phyloP scores from a whole-genome alignment of 2,329 filamentous ascomycete genomes.

The Cordyceps cateniannulata region DNA sequence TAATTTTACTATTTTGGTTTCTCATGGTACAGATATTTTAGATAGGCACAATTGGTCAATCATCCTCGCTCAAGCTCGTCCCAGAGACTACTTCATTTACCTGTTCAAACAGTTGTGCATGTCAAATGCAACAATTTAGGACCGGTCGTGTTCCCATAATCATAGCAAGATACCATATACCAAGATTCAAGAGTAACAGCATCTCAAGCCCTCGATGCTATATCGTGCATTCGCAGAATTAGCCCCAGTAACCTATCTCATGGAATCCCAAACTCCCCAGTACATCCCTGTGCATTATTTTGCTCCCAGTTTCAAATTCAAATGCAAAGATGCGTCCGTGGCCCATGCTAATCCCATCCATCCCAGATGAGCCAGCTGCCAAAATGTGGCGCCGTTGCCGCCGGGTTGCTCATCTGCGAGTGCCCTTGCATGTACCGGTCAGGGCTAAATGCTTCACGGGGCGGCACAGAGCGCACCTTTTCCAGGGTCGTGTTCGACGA shows the following conservation, averaged over 20 bases:
- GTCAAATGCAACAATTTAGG: background rate
- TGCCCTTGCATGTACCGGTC: conserved; percentile 24
- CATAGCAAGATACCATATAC: background rate
- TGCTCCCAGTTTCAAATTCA: background rate
- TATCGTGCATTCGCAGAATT: too few species aligned
- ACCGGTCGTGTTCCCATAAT: background rate
- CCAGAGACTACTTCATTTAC: background rate
- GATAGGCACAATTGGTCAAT: background rate
- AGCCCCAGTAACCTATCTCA: too few species aligned
- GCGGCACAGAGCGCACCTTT: conserved; percentile 18
- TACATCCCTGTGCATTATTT: background rate
- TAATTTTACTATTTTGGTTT: conserved; percentile 12
- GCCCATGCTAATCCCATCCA: conserved; percentile 28
- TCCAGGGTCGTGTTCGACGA: conserved; percentile 38
- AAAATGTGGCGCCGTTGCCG: conserved; percentile 23
- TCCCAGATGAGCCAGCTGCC: conserved; percentile 35
- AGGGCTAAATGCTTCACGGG: conserved; percentile 18
- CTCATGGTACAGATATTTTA: background rate
- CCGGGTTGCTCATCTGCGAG: conserved; percentile 22
- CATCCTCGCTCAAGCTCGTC: background rate
- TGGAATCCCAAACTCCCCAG: background rate
- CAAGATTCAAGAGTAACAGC: background rate
- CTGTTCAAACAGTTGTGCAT: background rate
- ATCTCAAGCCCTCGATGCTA: too few species aligned
- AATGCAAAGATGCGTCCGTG: background rate